Conservation (phyloP, 345 rosid genomes). For the Rubroshorea leprosula region DNA sequence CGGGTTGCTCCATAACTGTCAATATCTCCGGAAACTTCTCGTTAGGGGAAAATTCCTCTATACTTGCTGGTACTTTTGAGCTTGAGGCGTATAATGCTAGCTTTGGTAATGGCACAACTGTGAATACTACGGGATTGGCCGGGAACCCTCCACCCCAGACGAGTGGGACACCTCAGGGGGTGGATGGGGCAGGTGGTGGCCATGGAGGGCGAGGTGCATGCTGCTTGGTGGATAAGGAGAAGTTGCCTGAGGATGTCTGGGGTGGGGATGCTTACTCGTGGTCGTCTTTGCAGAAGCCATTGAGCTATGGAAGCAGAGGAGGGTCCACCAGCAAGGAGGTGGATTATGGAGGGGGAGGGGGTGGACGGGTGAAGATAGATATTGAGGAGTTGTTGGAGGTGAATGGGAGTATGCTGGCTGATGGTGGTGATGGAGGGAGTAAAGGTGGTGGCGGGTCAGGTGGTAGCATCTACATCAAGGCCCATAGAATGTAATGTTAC, state of each 20-base stretch:
- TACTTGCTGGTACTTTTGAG: slow-evolving; percentile 64
- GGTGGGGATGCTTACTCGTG: slow-evolving; percentile 99
- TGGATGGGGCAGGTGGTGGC: slow-evolving; percentile 93
- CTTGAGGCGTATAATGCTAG: slow-evolving; percentile 64
- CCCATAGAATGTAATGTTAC: slow-evolving; percentile 67
- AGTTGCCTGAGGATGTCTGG: slow-evolving; percentile 94
- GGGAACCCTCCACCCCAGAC: slow-evolving; percentile 91
- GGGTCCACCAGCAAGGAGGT: slow-evolving; percentile 79
- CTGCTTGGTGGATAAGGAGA: slow-evolving; percentile 55
- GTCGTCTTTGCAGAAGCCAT: slow-evolving; percentile 65
- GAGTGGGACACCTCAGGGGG: slow-evolving; percentile 88
- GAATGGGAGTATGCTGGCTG: slow-evolving; percentile 69
- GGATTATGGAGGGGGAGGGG: slow-evolving; percentile 91
- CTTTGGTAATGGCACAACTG: slow-evolving; percentile 53
- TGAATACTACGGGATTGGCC: slow-evolving; percentile 78
- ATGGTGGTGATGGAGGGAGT: slow-evolving; percentile 78
- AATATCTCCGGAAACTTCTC: slow-evolving; percentile 78
- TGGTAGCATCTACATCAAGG: slow-evolving; percentile 71
- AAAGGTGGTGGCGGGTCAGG: slow-evolving; percentile 99
- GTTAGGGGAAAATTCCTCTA: slow-evolving; percentile 54
- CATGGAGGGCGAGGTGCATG: slow-evolving; percentile 98
- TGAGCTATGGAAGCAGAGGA: slow-evolving; percentile 87
- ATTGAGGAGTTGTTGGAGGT: slow-evolving; percentile 46
- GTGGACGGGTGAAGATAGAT: slow-evolving; percentile 65
- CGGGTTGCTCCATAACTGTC: slow-evolving; percentile 69